phyloP scores from a whole-genome alignment of 495 filamentous ascomycete species.

The Hypoxylon subgilvum region DNA sequence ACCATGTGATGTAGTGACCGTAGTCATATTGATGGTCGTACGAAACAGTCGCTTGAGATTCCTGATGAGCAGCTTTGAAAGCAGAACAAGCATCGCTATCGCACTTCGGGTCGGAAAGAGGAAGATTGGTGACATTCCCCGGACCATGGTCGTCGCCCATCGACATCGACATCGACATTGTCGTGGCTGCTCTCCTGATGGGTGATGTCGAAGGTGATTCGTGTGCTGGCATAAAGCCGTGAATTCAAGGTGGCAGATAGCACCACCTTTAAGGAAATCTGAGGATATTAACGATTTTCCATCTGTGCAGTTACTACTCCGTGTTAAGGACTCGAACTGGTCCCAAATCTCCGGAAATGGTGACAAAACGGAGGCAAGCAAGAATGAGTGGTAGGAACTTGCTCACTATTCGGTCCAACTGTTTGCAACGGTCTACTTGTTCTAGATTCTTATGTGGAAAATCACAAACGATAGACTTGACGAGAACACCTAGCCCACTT shows the following conservation, averaged over 20 bases:
- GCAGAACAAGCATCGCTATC: conserved; percentile 43
- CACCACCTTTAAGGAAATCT: too few species aligned
- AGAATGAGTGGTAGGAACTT: conserved; percentile 15
- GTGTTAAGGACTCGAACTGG: conserved; percentile 2
- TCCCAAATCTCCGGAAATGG: conserved; percentile 24
- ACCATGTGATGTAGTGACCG: conserved; percentile 45
- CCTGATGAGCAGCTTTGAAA: conserved; percentile 42
- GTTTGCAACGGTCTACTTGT: too few species aligned
- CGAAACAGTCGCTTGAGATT: conserved; percentile 41
- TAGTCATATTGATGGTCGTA: conserved; percentile 44
- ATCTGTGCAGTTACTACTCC: conserved; percentile 19
- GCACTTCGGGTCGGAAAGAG: conserved; percentile 45
- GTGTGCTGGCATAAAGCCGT: too few species aligned
- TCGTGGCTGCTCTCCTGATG: not conserved
- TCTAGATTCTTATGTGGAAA: too few species aligned
- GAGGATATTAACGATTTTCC: too few species aligned
- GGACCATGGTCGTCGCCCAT: conserved; percentile 28
- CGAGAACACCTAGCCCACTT: not conserved
- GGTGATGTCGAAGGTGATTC: not conserved
- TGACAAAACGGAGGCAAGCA: conserved; percentile 21
- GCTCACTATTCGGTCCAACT: conserved; percentile 1
- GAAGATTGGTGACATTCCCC: conserved; percentile 36
- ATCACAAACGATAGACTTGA: not conserved
- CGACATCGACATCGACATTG: conserved; percentile 17
- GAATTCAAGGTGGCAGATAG: not conserved